A percentile compares a stretch with the other conserved stretches of the same genome.
These are phyloP conservation scores for Jaltomata sinuosa DNA, from an alignment of 257 asterid species.

Conservation along the genomic window DNA sequence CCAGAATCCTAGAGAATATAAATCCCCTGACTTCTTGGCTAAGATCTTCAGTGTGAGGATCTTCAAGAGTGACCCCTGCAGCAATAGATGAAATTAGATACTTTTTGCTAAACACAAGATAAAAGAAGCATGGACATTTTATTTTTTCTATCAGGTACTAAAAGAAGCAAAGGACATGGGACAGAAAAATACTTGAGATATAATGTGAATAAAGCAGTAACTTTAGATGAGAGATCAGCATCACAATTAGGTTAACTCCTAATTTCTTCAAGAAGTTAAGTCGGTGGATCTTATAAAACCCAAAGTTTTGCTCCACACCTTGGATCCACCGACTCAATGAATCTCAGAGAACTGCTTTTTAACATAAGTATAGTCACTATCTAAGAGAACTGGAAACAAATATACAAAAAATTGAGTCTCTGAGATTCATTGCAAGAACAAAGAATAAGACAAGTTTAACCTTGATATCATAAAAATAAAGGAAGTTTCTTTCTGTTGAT, in stretches of 20 bases:
- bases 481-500: neutral
- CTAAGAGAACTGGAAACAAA: neutral
- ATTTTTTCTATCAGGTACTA: neutral
- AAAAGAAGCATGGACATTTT: neutral
- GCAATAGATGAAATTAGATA: neutral
- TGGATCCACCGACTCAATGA: no score
- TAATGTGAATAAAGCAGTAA: neutral
- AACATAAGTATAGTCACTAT: neutral
- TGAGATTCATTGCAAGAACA: neutral
- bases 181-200: neutral
- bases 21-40: constrained; percentile 98
- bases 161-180: neutral
- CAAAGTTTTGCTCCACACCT: neutral
- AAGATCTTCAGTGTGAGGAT: constrained; percentile 96
- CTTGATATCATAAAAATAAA: neutral
- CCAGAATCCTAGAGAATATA: constrained; percentile 90
- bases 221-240: neutral
- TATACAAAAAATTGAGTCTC: neutral
- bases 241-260: neutral
- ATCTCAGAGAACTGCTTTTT: no score
- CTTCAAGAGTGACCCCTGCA: constrained; percentile 97
- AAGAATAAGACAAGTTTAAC: neutral
- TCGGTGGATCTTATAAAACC: neutral
- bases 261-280: neutral
- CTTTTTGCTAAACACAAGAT: neutral